Base-by-base conservation (phyloP, 495 filamentous ascomycete genomes). In the Trichoderma erinaceum region DNA sequence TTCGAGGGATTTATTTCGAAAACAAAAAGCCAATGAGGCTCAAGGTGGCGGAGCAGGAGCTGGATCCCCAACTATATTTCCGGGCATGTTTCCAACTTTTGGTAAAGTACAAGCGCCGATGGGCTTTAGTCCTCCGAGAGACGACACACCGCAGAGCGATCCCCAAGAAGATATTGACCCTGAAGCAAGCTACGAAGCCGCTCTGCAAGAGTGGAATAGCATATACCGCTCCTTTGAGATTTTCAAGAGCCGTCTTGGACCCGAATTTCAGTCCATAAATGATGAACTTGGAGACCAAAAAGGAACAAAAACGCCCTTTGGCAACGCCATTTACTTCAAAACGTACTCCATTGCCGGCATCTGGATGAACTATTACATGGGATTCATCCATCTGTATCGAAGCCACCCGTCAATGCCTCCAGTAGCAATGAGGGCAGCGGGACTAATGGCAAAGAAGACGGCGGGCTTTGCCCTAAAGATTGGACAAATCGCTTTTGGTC, bases 371-470 rank as follows among this genome's bases (percentile, higher is more conserved):
- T 97, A 89, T 74, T 90, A 93, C 78, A 90, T 90, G 75, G 88
- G 87, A 3, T 83, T 91, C 35, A 92, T 99, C 64, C 79, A 94
- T 63, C 83, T 92, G 25, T 79, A 92, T 64, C 84, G 95, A 44
- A 79, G 89, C 0, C 92, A 97, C 70, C 95, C 95, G 0, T 86
- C 83, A 2, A 97, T 97, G 93, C 95, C 92, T 6, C 92, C 94
- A 0, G 85, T 92, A n/a, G 88, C 92, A 67, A 94, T 96, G 87
- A 82, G 90, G 50, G 91, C 93, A 7, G 90, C 90, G 0, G 88
- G 86, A 13, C 82, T 95, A 44, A 85, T 87, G 10, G 90, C 92
- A 0, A 76, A 78, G 4, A 82, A 87, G 64, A 97, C 95, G 4
- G 85, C 83, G 11, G 74, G 74, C 1, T 89, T 85, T 75, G 90